A percentile compares a stretch with the other conserved stretches of the same genome.
These are phyloP conservation scores for Chlorociboria aeruginascens DNA, from an alignment of 495 filamentous ascomycete genomes.

Conservation along the genomic window DNA sequence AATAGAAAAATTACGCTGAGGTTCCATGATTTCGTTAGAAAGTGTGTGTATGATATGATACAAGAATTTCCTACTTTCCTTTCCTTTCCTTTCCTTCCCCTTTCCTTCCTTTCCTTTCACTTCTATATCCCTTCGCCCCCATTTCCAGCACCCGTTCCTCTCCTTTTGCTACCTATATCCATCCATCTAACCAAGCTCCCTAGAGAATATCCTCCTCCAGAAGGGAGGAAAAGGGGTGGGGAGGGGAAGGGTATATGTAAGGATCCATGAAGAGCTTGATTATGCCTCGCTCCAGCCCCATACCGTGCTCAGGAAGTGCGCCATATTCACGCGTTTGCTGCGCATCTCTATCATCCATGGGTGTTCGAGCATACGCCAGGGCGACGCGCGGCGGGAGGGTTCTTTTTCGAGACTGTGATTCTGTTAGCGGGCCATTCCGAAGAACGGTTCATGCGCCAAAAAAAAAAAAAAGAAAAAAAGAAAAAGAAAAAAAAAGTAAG, in stretches of 20 bases:
- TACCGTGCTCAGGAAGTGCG: constrained; percentile 77
- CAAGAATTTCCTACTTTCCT: no score
- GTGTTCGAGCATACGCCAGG: constrained; percentile 98
- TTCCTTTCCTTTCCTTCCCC: no score
- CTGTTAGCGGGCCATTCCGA: background rate
- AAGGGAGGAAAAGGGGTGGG: background rate
- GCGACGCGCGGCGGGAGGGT: constrained; percentile 68
- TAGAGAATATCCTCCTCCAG: background rate
- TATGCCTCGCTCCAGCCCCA: constrained; percentile 73
- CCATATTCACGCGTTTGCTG: constrained; percentile 93
- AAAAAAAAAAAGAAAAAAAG: background rate
- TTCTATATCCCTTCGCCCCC: no score
- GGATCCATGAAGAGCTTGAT: background rate
- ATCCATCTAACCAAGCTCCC: background rate
- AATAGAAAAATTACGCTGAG: no score
- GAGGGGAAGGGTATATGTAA: background rate
- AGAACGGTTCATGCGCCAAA: background rate
- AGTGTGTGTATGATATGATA: no score
- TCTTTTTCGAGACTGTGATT: constrained; percentile 87
- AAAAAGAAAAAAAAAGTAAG: background rate
- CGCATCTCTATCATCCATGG: constrained; percentile 97
- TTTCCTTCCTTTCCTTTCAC: no score
- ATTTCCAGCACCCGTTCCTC: no score
- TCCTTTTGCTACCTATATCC: no score
- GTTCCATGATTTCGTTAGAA: no score